Percentiles rank a stretch among this genome's conserved stretches.
phyloP scores from a whole-genome alignment of 2,329 filamentous ascomycete species.

The Aureobasidium lini region DNA sequence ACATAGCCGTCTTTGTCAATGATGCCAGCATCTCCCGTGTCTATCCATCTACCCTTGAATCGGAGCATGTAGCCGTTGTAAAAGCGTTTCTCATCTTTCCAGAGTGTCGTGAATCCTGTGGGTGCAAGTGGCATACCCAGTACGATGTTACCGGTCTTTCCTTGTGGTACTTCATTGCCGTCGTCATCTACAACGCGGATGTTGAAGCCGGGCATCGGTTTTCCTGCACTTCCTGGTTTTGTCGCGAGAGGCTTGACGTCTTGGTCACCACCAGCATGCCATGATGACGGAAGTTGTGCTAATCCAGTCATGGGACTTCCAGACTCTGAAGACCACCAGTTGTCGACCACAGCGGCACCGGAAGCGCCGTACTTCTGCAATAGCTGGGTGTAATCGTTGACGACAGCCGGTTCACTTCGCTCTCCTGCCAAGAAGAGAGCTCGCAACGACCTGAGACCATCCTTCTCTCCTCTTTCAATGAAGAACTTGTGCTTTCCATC shows the following conservation, averaged over 20 bases:
- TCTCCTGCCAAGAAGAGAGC: slow-evolving; percentile 84
- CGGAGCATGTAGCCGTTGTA: slow-evolving; percentile 77
- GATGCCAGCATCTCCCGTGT: slow-evolving; percentile 85
- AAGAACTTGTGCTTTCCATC: slow-evolving; percentile 68
- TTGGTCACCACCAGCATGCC: slow-evolving; percentile 48
- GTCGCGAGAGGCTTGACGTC: slow-evolving; percentile 52
- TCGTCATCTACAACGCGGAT: slow-evolving; percentile 76
- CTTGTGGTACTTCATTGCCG: slow-evolving; percentile 61
- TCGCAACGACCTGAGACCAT: slow-evolving; percentile 63
- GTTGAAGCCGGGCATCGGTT: slow-evolving; percentile 87
- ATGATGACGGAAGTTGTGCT: slow-evolving; percentile 48
- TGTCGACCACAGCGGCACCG: slow-evolving; percentile 58
- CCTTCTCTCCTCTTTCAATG: slow-evolving; percentile 53
- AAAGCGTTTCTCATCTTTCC: slow-evolving; percentile 79
- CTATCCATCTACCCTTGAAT: slow-evolving; percentile 75
- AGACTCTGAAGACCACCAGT: slow-evolving; percentile 68
- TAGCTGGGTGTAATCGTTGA: slow-evolving; percentile 71
- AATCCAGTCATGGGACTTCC: slow-evolving; percentile 62
- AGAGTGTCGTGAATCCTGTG: slow-evolving; percentile 77
- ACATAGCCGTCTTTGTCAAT: slow-evolving; percentile 63
- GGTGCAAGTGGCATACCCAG: slow-evolving; percentile 75
- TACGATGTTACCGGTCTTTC: slow-evolving; percentile 87
- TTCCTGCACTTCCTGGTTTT: slow-evolving; percentile 81
- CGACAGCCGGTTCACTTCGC: slow-evolving; percentile 77
- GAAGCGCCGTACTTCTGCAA: slow-evolving; percentile 58